Evolutionary conservation across 192 early-diverging fungal species (phyloP).

Genomic region (Umbelopsis ramanniana): DNA sequence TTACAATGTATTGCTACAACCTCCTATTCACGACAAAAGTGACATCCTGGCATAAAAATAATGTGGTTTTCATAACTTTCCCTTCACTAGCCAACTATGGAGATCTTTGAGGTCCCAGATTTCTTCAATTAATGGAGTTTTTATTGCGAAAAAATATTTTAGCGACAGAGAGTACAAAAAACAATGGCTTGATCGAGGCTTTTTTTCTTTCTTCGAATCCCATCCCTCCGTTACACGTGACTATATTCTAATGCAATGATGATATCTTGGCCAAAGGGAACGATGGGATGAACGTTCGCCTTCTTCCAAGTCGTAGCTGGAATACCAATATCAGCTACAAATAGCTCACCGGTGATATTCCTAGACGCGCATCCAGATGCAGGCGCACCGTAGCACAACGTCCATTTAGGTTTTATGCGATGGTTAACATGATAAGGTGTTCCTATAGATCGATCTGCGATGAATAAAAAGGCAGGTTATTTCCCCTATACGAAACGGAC

Average conservation of each 20-base stretch:
- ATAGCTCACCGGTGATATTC: constrained; percentile 69
- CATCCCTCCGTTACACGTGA: neutral
- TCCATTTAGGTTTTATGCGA: constrained; percentile 76
- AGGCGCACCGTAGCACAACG: constrained; percentile 75
- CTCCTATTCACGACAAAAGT: neutral
- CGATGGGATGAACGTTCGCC: constrained; percentile 53
- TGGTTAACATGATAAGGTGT: constrained; percentile 51
- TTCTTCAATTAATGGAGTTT: neutral
- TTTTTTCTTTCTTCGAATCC: neutral
- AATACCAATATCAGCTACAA: constrained; percentile 80
- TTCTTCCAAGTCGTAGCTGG: constrained; percentile 64
- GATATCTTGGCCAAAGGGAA: constrained; percentile 62
- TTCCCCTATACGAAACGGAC: neutral
- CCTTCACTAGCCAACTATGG: neutral
- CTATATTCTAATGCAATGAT: constrained; percentile 54
- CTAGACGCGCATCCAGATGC: constrained; percentile 62
- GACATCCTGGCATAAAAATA: neutral
- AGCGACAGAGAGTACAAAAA: no score
- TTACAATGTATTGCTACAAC: neutral
- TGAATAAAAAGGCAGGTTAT: constrained; percentile 12
- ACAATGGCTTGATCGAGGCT: no score
- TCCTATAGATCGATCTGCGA: constrained; percentile 42
- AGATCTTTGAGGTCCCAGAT: neutral
- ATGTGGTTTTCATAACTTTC: neutral
- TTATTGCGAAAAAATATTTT: no score